Evolutionary conservation across 176 grass and related monocot genomes (phyloP).

Genomic region (sorghum (Sorghum bicolor)): DNA sequence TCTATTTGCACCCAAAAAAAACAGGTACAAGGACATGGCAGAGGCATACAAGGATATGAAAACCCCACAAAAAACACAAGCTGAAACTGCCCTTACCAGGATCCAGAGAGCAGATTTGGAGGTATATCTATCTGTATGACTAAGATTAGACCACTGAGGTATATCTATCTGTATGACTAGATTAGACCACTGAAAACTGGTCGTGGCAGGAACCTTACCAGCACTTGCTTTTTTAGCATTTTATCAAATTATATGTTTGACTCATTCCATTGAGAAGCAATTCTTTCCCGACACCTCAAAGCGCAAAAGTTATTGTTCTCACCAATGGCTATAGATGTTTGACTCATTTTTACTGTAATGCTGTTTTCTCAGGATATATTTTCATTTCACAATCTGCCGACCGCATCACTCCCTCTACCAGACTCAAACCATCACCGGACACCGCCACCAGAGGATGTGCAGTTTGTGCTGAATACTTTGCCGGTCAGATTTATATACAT

Average conservation of each 20-base stretch:
- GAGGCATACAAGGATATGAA: background rate
- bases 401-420: background rate
- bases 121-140: background rate
- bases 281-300: background rate
- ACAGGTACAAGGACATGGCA: background rate
- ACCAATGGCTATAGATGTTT: background rate
- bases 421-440: constrained; percentile 7
- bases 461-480: constrained; percentile 42
- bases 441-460: constrained; percentile 21
- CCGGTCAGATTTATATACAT: constrained; percentile 25
- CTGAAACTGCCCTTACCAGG: background rate
- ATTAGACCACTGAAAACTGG: background rate
- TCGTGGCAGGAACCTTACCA: background rate
- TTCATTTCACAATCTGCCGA: constrained; percentile 36
- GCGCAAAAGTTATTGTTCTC: background rate
- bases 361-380: constrained; percentile 41
- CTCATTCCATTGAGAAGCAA: background rate
- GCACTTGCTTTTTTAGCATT: background rate
- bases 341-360: background rate
- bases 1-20: background rate
- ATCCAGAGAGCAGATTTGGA: background rate
- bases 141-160: background rate
- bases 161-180: background rate
- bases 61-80: background rate
- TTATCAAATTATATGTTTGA: no score